These are phyloP conservation scores for Acer negundo DNA, from an alignment of 345 rosid genomes.

Conservation along the genomic window DNA sequence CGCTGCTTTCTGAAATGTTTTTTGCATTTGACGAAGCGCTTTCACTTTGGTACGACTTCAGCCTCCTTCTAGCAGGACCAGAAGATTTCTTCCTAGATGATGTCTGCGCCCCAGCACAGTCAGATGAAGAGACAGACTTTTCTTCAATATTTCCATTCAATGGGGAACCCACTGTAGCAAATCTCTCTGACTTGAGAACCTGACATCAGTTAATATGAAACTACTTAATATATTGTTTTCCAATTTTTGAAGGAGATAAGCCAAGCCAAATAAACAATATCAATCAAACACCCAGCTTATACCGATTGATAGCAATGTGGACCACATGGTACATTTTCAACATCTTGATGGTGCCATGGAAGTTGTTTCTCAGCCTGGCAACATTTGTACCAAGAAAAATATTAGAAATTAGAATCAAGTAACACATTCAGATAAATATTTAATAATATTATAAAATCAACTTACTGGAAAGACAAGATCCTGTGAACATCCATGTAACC, in stretches of 20 bases:
- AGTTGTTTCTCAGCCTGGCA: slow-evolving; percentile 81
- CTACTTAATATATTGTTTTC: slow-evolving; percentile 13
- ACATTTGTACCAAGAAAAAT: slow-evolving; percentile 23
- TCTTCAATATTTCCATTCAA: slow-evolving; percentile 50
- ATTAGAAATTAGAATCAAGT: slow-evolving; percentile 29
- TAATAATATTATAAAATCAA: slow-evolving; percentile 29
- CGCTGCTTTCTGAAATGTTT: slow-evolving; percentile 77
- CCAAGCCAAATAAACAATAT: slow-evolving; percentile 14
- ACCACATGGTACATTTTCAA: slow-evolving; percentile 77
- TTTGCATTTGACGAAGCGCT: slow-evolving; percentile 95
- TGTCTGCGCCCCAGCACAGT: slow-evolving; percentile 44
- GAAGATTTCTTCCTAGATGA: slow-evolving; percentile 56
- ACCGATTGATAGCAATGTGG: slow-evolving; percentile 77
- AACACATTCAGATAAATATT: slow-evolving; percentile 20
- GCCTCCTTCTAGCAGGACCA: slow-evolving; percentile 49
- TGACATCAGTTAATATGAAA: slow-evolving; percentile 32
- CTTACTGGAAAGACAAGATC: slow-evolving; percentile 97
- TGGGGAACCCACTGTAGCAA: slow-evolving; percentile 28
- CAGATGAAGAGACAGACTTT: slow-evolving; percentile 52
- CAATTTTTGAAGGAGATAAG: slow-evolving; percentile 17
- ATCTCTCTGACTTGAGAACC: slow-evolving; percentile 65
- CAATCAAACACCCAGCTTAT: slow-evolving; percentile 21
- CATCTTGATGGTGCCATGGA: slow-evolving; percentile 62
- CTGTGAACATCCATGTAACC: slow-evolving; percentile 98
- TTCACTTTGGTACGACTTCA: slow-evolving; percentile 75